Evolutionary conservation across 2,329 filamentous ascomycete species (phyloP).

Genomic region (Claviceps purpurea): DNA sequence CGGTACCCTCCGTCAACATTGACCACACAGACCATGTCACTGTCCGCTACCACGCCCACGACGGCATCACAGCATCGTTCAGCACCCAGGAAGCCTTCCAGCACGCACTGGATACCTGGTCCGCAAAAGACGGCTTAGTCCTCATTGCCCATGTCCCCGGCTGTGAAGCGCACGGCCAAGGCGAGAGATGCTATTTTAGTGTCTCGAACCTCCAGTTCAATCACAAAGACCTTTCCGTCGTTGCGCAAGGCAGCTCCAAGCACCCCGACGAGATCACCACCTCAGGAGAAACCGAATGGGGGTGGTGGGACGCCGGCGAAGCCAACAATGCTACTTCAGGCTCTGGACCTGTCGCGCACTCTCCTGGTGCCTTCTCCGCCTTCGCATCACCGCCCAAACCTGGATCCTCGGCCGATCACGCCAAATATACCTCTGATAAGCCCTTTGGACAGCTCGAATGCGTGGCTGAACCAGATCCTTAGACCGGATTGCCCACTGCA

Average conservation of each 20-base stretch:
- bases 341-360: not conserved
- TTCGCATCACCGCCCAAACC: not conserved
- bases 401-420: not conserved
- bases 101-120: conserved; percentile 12
- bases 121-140: conserved; percentile 9
- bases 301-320: conserved; percentile 11
- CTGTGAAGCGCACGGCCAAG: conserved; percentile 14
- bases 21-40: conserved; percentile 14
- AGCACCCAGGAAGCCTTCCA: conserved; percentile 11
- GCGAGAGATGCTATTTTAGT: conserved; percentile 19
- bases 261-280: conserved; percentile 12
- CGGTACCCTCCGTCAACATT: conserved; percentile 16
- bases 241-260: conserved; percentile 10
- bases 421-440: not conserved
- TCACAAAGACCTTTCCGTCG: conserved; percentile 5
- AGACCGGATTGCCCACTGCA: conserved; percentile 2
- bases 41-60: conserved; percentile 2
- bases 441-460: not conserved
- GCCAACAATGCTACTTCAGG: not conserved
- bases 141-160: conserved; percentile 14
- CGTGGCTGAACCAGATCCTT: not conserved
- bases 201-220: conserved; percentile 10
- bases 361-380: not conserved
- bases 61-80: conserved; percentile 9
- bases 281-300: conserved; percentile 14